Evolutionary conservation across 306 rosid genomes (phyloP).

Genomic region (Vicia faba): DNA sequence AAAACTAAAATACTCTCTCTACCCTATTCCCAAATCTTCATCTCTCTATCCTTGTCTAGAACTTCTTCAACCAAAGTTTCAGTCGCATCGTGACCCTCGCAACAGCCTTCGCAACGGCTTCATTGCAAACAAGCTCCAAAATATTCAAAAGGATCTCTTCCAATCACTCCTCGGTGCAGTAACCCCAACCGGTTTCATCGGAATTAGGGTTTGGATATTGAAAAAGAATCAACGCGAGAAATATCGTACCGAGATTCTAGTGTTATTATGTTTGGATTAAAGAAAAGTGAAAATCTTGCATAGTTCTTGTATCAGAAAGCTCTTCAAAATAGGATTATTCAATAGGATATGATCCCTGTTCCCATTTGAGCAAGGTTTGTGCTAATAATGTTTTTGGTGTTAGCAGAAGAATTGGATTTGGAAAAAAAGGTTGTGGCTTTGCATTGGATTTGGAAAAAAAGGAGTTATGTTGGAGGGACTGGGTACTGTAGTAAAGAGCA

Average conservation of each 20-base stretch:
- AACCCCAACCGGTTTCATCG: constrained; percentile 86
- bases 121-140: constrained; percentile 60
- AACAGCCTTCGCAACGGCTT: constrained; percentile 79
- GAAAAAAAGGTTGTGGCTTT: constrained; percentile 49
- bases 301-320: constrained; percentile 43
- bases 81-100: constrained; percentile 74
- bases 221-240: constrained; percentile 42
- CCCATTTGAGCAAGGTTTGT: constrained; percentile 38
- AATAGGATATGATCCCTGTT: constrained; percentile 44
- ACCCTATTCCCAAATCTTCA: too few relatives aligned
- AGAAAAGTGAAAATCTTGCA: constrained; percentile 36
- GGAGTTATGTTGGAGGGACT: too few relatives aligned
- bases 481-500: too few relatives aligned
- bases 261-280: constrained; percentile 53
- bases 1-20: too few relatives aligned
- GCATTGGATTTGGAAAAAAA: too few relatives aligned
- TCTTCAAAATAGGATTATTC: constrained; percentile 43
- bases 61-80: too few relatives aligned
- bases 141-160: constrained; percentile 80
- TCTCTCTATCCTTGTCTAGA: too few relatives aligned
- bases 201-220: constrained; percentile 37
- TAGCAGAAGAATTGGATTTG: constrained; percentile 29
- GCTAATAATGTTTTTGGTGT: constrained; percentile 45
- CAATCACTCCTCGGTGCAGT: constrained; percentile 89
- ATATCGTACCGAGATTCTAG: constrained; percentile 32